Conservation (phyloP, 73 alveolate species). For the Stentor roeselii region DNA sequence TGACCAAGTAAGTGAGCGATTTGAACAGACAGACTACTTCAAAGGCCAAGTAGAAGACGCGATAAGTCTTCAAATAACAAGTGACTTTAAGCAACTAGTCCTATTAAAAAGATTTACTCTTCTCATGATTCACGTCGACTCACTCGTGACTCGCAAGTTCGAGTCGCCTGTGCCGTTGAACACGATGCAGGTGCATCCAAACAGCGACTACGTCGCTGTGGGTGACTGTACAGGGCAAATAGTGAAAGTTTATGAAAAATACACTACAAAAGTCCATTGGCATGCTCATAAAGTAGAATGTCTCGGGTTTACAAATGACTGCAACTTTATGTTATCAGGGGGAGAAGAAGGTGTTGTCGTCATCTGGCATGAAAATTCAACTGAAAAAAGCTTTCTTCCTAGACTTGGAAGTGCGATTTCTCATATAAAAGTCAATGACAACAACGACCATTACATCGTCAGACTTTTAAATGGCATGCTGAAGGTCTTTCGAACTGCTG, state of each 20-base stretch:
- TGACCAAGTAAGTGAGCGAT: not conserved
- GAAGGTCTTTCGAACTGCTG: not conserved
- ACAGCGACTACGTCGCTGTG: not conserved
- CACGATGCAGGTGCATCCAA: not conserved
- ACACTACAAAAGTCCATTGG: not conserved
- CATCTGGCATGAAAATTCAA: slow-evolving; percentile 4
- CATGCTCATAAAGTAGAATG: slow-evolving; percentile 18
- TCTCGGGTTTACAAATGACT: not conserved
- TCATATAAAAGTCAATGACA: not conserved
- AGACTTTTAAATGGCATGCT: not conserved
- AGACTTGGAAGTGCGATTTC: not conserved
- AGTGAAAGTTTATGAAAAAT: not conserved
- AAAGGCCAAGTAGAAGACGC: slow-evolving; percentile 19
- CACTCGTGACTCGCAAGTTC: not conserved
- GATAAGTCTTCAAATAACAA: not conserved
- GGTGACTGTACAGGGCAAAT: slow-evolving; percentile 6
- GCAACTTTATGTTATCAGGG: not conserved
- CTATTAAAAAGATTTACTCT: not conserved
- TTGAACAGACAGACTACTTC: not conserved
- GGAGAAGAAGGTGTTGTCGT: slow-evolving; percentile 28
- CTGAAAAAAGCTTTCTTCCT: not conserved
- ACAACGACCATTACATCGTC: not conserved
- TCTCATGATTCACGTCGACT: not conserved
- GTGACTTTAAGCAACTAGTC: not conserved
- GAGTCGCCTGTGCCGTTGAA: not conserved